Conservation (phyloP, 805 yeast genomes). For the Babjeviella inositovora region DNA sequence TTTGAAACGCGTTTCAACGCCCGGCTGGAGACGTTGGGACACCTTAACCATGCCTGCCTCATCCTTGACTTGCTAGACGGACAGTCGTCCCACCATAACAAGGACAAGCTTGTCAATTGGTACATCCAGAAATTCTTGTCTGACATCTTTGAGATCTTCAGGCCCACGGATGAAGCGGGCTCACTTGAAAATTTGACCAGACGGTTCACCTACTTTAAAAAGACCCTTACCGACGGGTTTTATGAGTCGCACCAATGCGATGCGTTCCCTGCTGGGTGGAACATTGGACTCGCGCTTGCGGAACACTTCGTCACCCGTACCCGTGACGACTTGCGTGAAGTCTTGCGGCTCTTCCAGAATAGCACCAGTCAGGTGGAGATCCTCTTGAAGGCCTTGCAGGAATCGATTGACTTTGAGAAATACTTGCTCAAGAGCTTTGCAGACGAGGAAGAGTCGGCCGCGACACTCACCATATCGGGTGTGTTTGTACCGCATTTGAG, state of each 20-base stretch:
- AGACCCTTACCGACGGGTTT: slow-evolving; percentile 40
- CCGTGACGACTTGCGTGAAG: slow-evolving; percentile 41
- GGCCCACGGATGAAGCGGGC: slow-evolving; percentile 82
- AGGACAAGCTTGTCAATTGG: slow-evolving; percentile 53
- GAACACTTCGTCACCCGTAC: slow-evolving; percentile 54
- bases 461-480: slow-evolving; percentile 33
- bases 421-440: slow-evolving; percentile 50
- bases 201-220: slow-evolving; percentile 68
- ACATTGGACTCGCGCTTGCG: slow-evolving; percentile 45
- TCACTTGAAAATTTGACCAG: slow-evolving; percentile 75
- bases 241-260: slow-evolving; percentile 33
- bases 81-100: slow-evolving; percentile 28
- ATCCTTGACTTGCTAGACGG: slow-evolving; percentile 54
- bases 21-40: too few species aligned
- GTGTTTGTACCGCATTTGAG: slow-evolving; percentile 77
- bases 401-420: slow-evolving; percentile 73
- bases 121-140: slow-evolving; percentile 51
- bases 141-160: slow-evolving; percentile 66
- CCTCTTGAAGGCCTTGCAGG: slow-evolving; percentile 54
- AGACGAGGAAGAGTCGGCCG: slow-evolving; percentile 18
- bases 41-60: slow-evolving; percentile 59
- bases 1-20: slow-evolving; percentile 4
- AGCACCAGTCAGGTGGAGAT: slow-evolving; percentile 17
- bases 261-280: slow-evolving; percentile 62
- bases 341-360: slow-evolving; percentile 28